phyloP scores from a whole-genome alignment of 176 grass and related monocot genomes.

The Oryza officinalis region DNA sequence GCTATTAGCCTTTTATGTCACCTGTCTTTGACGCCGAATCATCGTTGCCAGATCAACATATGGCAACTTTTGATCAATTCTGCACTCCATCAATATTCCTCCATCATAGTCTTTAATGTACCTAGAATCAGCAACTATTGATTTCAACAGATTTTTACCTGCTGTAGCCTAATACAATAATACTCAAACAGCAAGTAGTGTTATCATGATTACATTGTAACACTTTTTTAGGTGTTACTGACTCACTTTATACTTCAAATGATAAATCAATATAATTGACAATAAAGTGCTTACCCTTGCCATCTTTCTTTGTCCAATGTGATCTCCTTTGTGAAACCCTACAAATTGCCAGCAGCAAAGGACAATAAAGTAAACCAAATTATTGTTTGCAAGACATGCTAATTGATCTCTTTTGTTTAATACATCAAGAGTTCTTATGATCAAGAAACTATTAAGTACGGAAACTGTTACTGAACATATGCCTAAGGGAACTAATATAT shows the following conservation, averaged over 20 bases:
- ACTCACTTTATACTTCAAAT: constrained; percentile 6
- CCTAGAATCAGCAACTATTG: constrained; percentile 48
- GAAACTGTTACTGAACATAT: not conserved
- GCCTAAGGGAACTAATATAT: not conserved
- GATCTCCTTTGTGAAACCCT: constrained; percentile 99
- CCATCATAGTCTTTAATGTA: constrained; percentile 99
- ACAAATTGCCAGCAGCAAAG: constrained; percentile 21
- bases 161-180: not conserved
- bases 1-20: constrained; percentile 37
- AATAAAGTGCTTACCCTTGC: constrained; percentile 78
- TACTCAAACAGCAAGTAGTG: not conserved
- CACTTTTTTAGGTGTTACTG: not conserved
- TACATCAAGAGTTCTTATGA: not conserved
- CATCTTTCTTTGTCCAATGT: constrained; percentile 95
- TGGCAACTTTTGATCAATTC: constrained; percentile 84
- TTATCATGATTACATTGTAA: not conserved
- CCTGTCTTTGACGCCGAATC: constrained; percentile 98
- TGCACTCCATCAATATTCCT: constrained; percentile 99
- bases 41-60: constrained; percentile 97
- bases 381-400: not conserved
- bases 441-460: not conserved
- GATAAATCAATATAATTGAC: constrained; percentile 19
- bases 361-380: not conserved
- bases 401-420: not conserved
- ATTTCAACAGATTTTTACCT: constrained; percentile 5